These are phyloP conservation scores for Coniosporium tulheliwenetii DNA, from an alignment of 2,329 filamentous ascomycete species.

Conservation along the genomic window DNA sequence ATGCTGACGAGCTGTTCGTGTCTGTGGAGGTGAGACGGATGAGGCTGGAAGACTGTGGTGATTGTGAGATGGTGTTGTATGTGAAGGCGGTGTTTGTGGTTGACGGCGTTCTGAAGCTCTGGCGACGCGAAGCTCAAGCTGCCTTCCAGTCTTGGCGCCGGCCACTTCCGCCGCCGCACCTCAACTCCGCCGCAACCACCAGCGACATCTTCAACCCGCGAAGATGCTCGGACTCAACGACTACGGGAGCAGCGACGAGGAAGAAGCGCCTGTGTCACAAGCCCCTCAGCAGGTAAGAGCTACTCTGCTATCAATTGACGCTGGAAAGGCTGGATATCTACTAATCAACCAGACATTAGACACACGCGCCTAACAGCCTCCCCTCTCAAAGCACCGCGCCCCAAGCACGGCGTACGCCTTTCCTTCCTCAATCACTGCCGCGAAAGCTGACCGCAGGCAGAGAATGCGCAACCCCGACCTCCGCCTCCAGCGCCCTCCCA, in stretches of 20 bases:
- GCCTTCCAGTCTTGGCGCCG: constrained; percentile 1
- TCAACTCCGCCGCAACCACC: not conserved
- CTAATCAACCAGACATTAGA: constrained; percentile 3
- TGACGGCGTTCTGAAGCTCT: not conserved
- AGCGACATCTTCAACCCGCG: not conserved
- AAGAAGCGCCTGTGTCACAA: not conserved
- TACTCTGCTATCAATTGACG: not conserved
- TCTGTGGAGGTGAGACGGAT: not conserved
- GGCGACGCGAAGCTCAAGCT: constrained; percentile 1
- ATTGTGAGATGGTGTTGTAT: too few relatives aligned
- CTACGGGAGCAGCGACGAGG: constrained; percentile 6
- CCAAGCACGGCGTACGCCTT: too few relatives aligned
- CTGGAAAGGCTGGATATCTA: constrained; percentile 3
- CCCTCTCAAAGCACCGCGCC: too few relatives aligned
- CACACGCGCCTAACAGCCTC: not conserved
- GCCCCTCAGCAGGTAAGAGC: not conserved
- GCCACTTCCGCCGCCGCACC: not conserved
- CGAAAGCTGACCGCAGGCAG: too few relatives aligned
- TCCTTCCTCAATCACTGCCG: too few relatives aligned
- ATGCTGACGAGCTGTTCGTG: constrained; percentile 21
- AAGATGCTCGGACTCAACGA: constrained; percentile 5
- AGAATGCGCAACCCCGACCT: too few relatives aligned
- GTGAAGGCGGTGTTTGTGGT: not conserved
- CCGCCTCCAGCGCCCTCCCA: too few relatives aligned
- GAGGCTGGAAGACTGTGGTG: not conserved